Percentiles rank a stretch among this genome's conserved stretches.
Evolutionary conservation across 768 basidiomycete genomes (phyloP).

Genomic region (Naganishia kalamii): DNA sequence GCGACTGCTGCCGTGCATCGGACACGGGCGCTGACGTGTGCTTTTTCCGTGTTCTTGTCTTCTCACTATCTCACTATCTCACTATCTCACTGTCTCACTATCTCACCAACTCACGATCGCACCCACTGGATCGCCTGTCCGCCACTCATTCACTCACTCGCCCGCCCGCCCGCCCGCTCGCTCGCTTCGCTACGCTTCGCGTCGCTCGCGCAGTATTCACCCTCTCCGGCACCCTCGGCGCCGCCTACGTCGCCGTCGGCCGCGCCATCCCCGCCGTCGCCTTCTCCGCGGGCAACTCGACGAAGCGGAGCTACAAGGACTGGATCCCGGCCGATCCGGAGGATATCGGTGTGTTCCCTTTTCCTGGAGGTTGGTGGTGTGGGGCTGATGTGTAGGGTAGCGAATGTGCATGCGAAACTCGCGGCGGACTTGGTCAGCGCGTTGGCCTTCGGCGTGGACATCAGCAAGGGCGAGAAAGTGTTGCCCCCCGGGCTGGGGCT

Average conservation of each 20-base stretch:
- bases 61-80: too few species aligned
- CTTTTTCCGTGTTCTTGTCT: too few species aligned
- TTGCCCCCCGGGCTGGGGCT: slow-evolving; percentile 16
- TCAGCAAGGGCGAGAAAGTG: slow-evolving; percentile 11
- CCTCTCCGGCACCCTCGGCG: slow-evolving; percentile 15
- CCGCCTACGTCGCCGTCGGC: slow-evolving; percentile 19
- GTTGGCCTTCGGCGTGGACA: slow-evolving; percentile 14
- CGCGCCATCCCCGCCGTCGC: slow-evolving; percentile 15
- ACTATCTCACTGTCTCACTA: too few species aligned
- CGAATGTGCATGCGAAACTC: slow-evolving; percentile 17
- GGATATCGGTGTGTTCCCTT: slow-evolving; percentile 11
- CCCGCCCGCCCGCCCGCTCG: too few species aligned
- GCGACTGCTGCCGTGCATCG: too few species aligned
- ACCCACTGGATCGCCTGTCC: too few species aligned
- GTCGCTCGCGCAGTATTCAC: slow-evolving; percentile 1
- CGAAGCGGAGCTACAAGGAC: slow-evolving; percentile 19
- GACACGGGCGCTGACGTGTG: too few species aligned
- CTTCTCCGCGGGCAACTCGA: slow-evolving; percentile 9
- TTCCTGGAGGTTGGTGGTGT: not conserved
- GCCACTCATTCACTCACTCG: too few species aligned
- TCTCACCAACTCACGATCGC: too few species aligned
- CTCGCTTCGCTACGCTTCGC: not conserved
- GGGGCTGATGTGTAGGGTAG: not conserved
- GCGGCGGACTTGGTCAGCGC: slow-evolving; percentile 10
- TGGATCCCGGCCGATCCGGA: slow-evolving; percentile 8